These are phyloP conservation scores for Arthroderma sp. DNA, from an alignment of 2,329 filamentous ascomycete species.

Conservation along the genomic window DNA sequence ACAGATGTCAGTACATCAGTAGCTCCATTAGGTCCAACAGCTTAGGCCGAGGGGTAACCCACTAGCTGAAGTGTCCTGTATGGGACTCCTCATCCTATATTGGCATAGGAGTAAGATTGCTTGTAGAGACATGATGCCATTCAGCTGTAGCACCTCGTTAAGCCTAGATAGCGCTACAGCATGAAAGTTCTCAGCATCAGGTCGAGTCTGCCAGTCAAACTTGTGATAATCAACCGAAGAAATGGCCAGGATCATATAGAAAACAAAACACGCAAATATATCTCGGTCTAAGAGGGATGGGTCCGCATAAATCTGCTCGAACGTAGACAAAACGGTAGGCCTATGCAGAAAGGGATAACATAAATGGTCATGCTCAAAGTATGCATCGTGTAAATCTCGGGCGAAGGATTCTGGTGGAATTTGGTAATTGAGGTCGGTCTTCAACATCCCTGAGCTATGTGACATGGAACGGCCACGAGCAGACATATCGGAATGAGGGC, in stretches of 20 bases:
- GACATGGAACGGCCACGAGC: slow-evolving; percentile 5
- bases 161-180: slow-evolving; percentile 27
- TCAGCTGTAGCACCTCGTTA: slow-evolving; percentile 24
- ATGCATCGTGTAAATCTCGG: slow-evolving; percentile 27
- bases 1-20: background rate
- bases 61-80: slow-evolving; percentile 26
- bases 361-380: slow-evolving; percentile 32
- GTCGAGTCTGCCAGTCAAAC: slow-evolving; percentile 32
- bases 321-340: slow-evolving; percentile 13
- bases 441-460: slow-evolving; percentile 9
- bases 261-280: slow-evolving; percentile 26
- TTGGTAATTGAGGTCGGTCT: slow-evolving; percentile 5
- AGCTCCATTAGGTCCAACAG: background rate
- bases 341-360: slow-evolving; percentile 32
- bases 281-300: slow-evolving; percentile 13
- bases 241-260: slow-evolving; percentile 35
- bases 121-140: slow-evolving; percentile 28
- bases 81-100: slow-evolving; percentile 30
- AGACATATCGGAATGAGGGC: background rate
- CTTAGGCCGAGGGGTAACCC: background rate
- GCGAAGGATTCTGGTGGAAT: slow-evolving; percentile 25
- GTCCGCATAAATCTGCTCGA: slow-evolving; percentile 14
- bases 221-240: slow-evolving; percentile 32
- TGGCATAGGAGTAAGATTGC: slow-evolving; percentile 33
- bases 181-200: slow-evolving; percentile 32